Evolutionary conservation across 108 stramenopile genomes (phyloP).

Genomic region (Fistulifera pelliculosa): DNA sequence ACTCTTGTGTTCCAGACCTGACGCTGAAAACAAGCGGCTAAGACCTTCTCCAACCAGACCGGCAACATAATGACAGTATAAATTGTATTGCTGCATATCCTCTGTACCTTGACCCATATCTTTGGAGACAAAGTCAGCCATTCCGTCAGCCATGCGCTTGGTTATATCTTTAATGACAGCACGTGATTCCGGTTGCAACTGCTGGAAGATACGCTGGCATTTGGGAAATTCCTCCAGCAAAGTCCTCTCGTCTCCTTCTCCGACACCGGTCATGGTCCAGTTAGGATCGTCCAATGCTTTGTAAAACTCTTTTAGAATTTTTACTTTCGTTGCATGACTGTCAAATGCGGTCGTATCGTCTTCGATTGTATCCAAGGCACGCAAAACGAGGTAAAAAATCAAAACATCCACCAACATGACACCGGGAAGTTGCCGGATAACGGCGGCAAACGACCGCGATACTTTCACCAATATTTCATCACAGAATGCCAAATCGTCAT

Average conservation of each 20-base stretch:
- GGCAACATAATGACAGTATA: constrained; percentile 98
- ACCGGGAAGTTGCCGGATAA: constrained; percentile 91
- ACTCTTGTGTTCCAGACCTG: constrained; percentile 64
- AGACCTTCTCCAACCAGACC: constrained; percentile 98
- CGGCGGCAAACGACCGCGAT: constrained; percentile 93
- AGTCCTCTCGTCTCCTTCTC: constrained; percentile 87
- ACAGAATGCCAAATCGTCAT: constrained; percentile 83
- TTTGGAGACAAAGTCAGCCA: constrained; percentile 96
- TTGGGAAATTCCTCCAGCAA: constrained; percentile 89
- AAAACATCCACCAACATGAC: constrained; percentile 83
- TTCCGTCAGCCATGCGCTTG: constrained; percentile 93
- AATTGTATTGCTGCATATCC: constrained; percentile 84
- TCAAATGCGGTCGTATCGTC: constrained; percentile 95
- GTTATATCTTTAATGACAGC: constrained; percentile 93
- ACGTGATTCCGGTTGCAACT: constrained; percentile 43
- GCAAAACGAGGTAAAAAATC: constrained; percentile 95
- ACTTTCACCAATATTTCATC: constrained; percentile 94
- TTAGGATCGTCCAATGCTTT: constrained; percentile 78
- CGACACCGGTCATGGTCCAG: constrained; percentile 87
- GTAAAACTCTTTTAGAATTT: constrained; percentile 75
- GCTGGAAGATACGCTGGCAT: constrained; percentile 77
- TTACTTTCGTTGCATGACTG: constrained; percentile 72
- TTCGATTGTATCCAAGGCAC: constrained; percentile 97
- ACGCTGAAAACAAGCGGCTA: constrained; percentile 85
- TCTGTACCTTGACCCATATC: constrained; percentile 96